Evolutionary conservation across 179 eudicot species (phyloP).

Genomic region (Spergularia azorica): DNA sequence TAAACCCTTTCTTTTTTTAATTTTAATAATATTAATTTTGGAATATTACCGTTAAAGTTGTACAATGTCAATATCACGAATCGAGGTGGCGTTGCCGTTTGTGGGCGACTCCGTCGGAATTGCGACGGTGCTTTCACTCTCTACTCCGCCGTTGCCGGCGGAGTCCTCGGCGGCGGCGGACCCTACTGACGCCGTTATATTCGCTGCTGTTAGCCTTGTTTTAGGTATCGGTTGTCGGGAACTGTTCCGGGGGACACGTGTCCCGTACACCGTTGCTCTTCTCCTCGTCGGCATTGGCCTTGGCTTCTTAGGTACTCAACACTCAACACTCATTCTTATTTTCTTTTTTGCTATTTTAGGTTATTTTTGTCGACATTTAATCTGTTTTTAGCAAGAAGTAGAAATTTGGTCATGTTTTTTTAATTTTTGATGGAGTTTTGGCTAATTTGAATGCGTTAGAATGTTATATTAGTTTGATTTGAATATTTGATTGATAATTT

Average conservation of each 20-base stretch:
- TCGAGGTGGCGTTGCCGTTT: conserved; percentile 12
- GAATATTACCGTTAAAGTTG: no score
- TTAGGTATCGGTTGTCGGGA: conserved; percentile 74
- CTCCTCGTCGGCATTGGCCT: conserved; percentile 71
- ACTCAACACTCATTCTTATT: neutral
- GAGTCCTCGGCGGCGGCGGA: conserved; percentile 24
- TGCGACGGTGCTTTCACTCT: neutral
- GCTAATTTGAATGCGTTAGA: no score
- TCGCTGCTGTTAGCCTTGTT: conserved; percentile 61
- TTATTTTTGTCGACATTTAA: no score
- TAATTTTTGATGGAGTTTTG: no score
- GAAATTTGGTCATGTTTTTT: no score
- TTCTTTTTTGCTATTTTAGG: neutral
- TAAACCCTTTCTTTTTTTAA: no score
- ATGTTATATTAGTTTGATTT: no score
- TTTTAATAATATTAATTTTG: no score
- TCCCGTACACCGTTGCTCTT: conserved; percentile 80
- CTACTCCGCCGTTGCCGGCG: neutral
- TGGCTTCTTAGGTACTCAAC: conserved; percentile 45
- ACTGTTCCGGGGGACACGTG: conserved; percentile 66
- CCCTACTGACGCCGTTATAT: conserved; percentile 70
- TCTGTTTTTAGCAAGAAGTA: no score
- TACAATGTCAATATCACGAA: conserved; percentile 12
- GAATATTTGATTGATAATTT: no score
- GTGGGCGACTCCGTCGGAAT: neutral